These are phyloP conservation scores for Friedmanniomyces endolithicus DNA, from an alignment of 495 filamentous ascomycete species.

Conservation along the genomic window DNA sequence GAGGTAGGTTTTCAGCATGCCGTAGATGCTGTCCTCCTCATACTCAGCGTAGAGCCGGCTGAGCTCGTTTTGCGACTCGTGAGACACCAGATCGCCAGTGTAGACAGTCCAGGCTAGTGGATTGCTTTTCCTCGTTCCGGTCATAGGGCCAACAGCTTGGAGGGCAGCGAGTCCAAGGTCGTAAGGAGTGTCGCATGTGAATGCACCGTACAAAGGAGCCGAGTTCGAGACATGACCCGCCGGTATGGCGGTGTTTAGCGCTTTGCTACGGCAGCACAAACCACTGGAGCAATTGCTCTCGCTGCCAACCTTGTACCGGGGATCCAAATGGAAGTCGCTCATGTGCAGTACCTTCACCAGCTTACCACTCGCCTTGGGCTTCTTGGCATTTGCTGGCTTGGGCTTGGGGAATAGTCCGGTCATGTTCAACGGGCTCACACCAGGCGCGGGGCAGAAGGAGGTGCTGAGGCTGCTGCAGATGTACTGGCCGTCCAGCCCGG, in stretches of 20 bases:
- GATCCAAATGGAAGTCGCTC: slow-evolving; percentile 50
- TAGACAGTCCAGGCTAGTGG: slow-evolving; percentile 42
- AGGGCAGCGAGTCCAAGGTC: slow-evolving; percentile 45
- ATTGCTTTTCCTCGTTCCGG: slow-evolving; percentile 36
- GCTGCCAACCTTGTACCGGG: slow-evolving; percentile 41
- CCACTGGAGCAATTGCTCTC: slow-evolving; percentile 44
- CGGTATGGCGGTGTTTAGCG: slow-evolving; percentile 27
- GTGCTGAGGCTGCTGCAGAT: slow-evolving; percentile 42
- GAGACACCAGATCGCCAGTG: slow-evolving; percentile 45
- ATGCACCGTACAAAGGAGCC: slow-evolving; percentile 43
- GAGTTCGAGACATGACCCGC: slow-evolving; percentile 31
- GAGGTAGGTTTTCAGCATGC: slow-evolving; percentile 43
- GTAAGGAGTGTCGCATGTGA: slow-evolving; percentile 47
- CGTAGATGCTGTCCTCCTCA: slow-evolving; percentile 38
- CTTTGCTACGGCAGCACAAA: slow-evolving; percentile 43
- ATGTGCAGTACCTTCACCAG: slow-evolving; percentile 48
- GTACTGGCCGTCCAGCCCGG: slow-evolving; percentile 44
- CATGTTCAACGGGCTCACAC: slow-evolving; percentile 34
- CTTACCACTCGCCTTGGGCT: slow-evolving; percentile 38
- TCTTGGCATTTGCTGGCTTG: slow-evolving; percentile 35
- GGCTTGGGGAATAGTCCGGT: slow-evolving; percentile 43
- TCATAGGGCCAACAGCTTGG: slow-evolving; percentile 45
- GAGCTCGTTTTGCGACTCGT: slow-evolving; percentile 37
- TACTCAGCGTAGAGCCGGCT: slow-evolving; percentile 41
- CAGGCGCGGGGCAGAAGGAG: slow-evolving; percentile 38